Conservation (phyloP, 1,284 basidiomycete species). For the Stereum hirsutum region DNA sequence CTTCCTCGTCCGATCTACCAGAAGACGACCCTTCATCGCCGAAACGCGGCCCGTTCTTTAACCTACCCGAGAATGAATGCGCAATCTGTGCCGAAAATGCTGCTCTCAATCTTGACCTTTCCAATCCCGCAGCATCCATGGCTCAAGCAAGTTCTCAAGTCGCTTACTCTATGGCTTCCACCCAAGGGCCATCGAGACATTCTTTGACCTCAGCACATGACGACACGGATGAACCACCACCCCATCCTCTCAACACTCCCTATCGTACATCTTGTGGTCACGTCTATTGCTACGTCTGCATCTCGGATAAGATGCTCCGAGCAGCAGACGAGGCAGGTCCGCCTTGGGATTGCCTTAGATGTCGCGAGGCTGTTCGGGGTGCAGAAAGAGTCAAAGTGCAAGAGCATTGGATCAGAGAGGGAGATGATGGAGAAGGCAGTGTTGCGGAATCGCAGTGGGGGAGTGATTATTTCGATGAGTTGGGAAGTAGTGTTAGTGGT, state of each 20-base stretch:
- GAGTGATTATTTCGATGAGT: slow-evolving; percentile 15
- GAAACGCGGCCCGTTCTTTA: slow-evolving; percentile 48
- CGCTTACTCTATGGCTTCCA: slow-evolving; percentile 10
- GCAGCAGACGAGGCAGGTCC: slow-evolving; percentile 55
- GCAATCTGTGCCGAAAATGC: slow-evolving; percentile 75
- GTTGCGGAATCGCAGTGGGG: slow-evolving; percentile 13
- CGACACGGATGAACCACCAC: slow-evolving; percentile 32
- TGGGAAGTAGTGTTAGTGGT: slow-evolving; percentile 14
- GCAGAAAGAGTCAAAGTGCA: slow-evolving; percentile 33
- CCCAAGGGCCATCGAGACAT: too few species aligned
- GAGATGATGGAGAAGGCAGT: slow-evolving; percentile 26
- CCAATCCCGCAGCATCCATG: slow-evolving; percentile 43
- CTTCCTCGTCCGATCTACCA: slow-evolving; percentile 11
- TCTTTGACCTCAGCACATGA: slow-evolving; percentile 6
- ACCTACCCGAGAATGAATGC: slow-evolving; percentile 59
- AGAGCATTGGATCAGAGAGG: slow-evolving; percentile 8
- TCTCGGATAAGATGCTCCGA: slow-evolving; percentile 73
- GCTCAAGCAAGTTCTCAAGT: slow-evolving; percentile 24
- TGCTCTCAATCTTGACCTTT: slow-evolving; percentile 45
- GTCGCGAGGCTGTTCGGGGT: slow-evolving; percentile 47
- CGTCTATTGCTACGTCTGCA: slow-evolving; percentile 83
- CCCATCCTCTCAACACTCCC: slow-evolving; percentile 59
- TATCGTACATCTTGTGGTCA: slow-evolving; percentile 75
- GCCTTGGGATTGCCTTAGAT: slow-evolving; percentile 76
- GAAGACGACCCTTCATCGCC: slow-evolving; percentile 14